Conservation (phyloP, 257 asterid genomes). For the Salvia rosmarinus region DNA sequence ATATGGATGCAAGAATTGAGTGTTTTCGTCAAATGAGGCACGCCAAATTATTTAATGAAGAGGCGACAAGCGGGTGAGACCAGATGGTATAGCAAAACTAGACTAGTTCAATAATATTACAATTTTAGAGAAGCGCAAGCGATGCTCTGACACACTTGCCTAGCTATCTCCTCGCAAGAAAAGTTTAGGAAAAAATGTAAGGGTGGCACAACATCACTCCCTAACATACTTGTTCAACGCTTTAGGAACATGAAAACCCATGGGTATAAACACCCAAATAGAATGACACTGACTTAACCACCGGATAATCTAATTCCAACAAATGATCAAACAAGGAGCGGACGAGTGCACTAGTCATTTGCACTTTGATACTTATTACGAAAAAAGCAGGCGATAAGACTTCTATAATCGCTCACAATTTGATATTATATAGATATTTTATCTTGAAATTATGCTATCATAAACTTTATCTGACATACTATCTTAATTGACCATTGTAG, state of each 20-base stretch:
- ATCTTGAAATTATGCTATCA: not conserved
- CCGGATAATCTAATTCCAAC: not conserved
- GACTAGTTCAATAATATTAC: slow-evolving; percentile 44
- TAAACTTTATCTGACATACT: not conserved
- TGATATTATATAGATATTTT: too few species aligned
- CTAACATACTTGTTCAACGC: not conserved
- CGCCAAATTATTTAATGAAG: slow-evolving; percentile 42
- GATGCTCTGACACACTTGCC: slow-evolving; percentile 86
- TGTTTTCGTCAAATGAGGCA: slow-evolving; percentile 93
- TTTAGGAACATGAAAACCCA: not conserved
- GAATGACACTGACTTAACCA: slow-evolving; percentile 8
- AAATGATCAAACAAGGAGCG: not conserved
- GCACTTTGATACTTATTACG: too few species aligned
- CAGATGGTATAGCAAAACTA: slow-evolving; percentile 8
- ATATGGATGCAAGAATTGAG: slow-evolving; percentile 81
- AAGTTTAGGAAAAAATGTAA: slow-evolving; percentile 25
- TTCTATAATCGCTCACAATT: too few species aligned
- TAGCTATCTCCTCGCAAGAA: slow-evolving; percentile 84
- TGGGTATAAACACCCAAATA: slow-evolving; percentile 9
- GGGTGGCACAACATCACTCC: slow-evolving; percentile 13
- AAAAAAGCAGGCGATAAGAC: too few species aligned
- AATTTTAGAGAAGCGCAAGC: slow-evolving; percentile 82
- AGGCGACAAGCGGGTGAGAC: slow-evolving; percentile 13
- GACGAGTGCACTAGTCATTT: not conserved
- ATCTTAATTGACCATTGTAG: not conserved